Conservation (phyloP, 1,284 basidiomycete genomes). For the Tranzscheliella williamsii region DNA sequence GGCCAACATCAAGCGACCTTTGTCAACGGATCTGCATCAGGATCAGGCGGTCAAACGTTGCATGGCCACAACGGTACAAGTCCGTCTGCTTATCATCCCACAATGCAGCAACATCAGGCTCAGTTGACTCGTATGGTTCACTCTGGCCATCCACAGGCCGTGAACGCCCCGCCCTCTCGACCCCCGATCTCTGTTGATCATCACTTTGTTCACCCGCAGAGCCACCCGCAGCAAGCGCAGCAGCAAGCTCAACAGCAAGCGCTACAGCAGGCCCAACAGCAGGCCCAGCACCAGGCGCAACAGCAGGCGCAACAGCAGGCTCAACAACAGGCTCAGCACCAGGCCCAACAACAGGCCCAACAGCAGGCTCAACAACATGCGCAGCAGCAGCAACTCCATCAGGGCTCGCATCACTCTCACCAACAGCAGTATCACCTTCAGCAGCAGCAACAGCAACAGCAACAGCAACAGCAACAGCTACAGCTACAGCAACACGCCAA, state of each 20-base stretch:
- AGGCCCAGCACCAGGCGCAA: too few species aligned
- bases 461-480: constrained; percentile 8
- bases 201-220: too few species aligned
- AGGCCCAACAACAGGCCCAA: background rate
- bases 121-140: constrained; percentile 33
- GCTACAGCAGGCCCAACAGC: too few species aligned
- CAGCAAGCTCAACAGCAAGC: too few species aligned
- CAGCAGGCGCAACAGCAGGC: too few species aligned
- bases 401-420: background rate
- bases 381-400: background rate
- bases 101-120: constrained; percentile 37
- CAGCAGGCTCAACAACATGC: constrained; percentile 5
- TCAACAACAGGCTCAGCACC: background rate
- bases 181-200: too few species aligned
- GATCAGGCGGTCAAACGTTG: too few species aligned
- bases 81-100: constrained; percentile 32
- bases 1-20: too few species aligned
- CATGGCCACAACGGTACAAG: constrained; percentile 4
- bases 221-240: too few species aligned
- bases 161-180: too few species aligned
- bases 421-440: constrained; percentile 3
- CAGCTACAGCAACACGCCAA: constrained; percentile 11
- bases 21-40: too few species aligned
- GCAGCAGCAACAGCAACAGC: constrained; percentile 24
- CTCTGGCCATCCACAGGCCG: too few species aligned